Evolutionary conservation across 495 filamentous ascomycete genomes (phyloP).

Genomic region (Cladorrhinum samala): DNA sequence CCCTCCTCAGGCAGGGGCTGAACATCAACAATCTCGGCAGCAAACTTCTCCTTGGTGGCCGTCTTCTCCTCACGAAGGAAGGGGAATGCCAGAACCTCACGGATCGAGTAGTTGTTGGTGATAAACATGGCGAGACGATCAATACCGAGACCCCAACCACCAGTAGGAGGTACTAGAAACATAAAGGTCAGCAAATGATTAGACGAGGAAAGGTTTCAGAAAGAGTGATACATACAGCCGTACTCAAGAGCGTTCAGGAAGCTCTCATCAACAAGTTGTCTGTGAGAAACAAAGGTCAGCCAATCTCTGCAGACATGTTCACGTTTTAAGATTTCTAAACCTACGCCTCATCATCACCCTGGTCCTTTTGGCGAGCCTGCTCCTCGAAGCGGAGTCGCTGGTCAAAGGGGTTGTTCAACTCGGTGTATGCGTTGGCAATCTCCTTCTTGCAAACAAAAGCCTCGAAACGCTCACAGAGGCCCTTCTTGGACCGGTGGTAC

Average conservation of each 20-base stretch:
- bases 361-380: constrained; percentile 90
- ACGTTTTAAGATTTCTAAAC: not conserved
- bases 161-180: constrained; percentile 71
- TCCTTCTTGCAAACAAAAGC: constrained; percentile 98
- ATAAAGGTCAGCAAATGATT: constrained; percentile 44
- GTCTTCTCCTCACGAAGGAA: constrained; percentile 47
- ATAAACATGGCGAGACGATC: constrained; percentile 97
- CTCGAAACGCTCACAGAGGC: constrained; percentile 95
- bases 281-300: constrained; percentile 8
- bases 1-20: constrained; percentile 61
- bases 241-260: constrained; percentile 77
- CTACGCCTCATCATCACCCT: constrained; percentile 87
- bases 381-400: constrained; percentile 93
- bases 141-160: constrained; percentile 96
- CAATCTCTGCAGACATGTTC: not conserved
- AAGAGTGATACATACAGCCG: constrained; percentile 16
- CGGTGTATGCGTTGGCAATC: constrained; percentile 93
- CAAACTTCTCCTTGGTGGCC: constrained; percentile 43
- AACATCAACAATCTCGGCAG: constrained; percentile 60
- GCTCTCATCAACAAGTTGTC: constrained; percentile 86
- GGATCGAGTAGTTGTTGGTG: constrained; percentile 88
- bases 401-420: constrained; percentile 96
- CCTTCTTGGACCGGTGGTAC: constrained; percentile 72
- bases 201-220: too few relatives aligned
- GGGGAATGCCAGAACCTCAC: constrained; percentile 92